Evolutionary conservation across 116 monocot genomes (phyloP), one percentile per base, ranked within the genome.

Genomic region (Iris pallida): DNA sequence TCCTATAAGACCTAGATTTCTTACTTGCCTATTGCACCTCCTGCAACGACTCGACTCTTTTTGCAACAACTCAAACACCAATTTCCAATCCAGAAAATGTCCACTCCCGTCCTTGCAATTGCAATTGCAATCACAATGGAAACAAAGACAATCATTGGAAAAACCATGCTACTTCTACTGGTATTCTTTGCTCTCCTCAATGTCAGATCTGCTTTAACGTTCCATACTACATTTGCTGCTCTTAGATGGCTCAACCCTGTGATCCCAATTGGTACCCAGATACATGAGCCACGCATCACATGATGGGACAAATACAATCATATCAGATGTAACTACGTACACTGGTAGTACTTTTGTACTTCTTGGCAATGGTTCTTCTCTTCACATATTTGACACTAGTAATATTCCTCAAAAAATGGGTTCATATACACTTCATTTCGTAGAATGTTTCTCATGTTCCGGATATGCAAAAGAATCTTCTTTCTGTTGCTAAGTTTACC

Each of bases 181-280:
- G 53, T 14, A 14, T 53, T 6, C 53, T 53, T 53, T 3, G 53
- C 53, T 53, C 53, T 53, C 53, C 53, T 6, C 4, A 7, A 5
- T 53, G 53, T 53, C 53, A 53, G 53, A 53, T 53, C 4, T 53
- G 8, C 53, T 14, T 53, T 11, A 53, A 7, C 53, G 8, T 14
- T 53, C 53, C 53, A 53, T 53, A 53, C 4, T 3, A 14, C 13
- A 53, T 53, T 53, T 11, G 53, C 53, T 6, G 10, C 12, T 5
- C 53, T 53, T 53, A 53, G 53, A 5, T 53, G 53, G n/a, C 7
- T 53, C 53, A 53, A 53, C 4, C 53, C n/a, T 53, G 3, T 53
- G 53, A 53, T 53, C 53, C 53, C 53, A 53, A 53, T 14, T 53
- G 53, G 53, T 53, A 11, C 53, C 53, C 53, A 53, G 53, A 53